Evolutionary conservation across 1,284 basidiomycete species (phyloP), one percentile per base, ranked within the genome.

Genomic region (Porphyrellus sp.): DNA sequence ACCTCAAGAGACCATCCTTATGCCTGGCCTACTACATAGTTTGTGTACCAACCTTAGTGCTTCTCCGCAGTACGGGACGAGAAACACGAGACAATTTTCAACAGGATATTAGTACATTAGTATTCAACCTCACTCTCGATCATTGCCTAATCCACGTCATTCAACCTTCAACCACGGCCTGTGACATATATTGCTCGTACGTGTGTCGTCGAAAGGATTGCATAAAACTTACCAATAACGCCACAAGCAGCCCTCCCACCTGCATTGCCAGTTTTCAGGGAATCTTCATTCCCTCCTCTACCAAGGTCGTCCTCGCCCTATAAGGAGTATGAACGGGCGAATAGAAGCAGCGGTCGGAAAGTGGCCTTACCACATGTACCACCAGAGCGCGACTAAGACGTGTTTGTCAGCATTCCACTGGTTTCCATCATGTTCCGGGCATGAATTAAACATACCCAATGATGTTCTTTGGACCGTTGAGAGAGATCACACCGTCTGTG

Each of bases 271-370:
- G 85, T 89, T 68, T 80, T 86, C 52, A 83, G 71, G 28, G 84
- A 86, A 59, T 88, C 86, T 20, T 78, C 72, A 64, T 85, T 77
- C 35, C 71, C 75, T n/a, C 86, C 86, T 59, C 71, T 75, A 16
- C 89, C 89, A 55, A 90, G 77, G 64, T 91, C 89, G 65, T 91
- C 89, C 16, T 77, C 78, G 16, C 85, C 86, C 83, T 86, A 51
- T 25, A 52, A n/a, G 38, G 42, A 25, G 37, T 11, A 52, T 51
- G 39, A 51, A 44, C 49, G 54, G 56, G 46, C 49, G 40, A 57
- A 46, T 16, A 42, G 57, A 52, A 49, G 46, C n/a, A n/a, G n/a
- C n/a, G n/a, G 42, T 39, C 33, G 8, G 45, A 25, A 33, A 50
- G 20, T 33, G 20, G 63, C 20, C 73, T 52, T 63, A 83, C 82